Evolutionary conservation across 2,329 filamentous ascomycete species (phyloP), one percentile per base, ranked within the genome.

Genomic region (Metarhizium rileyi): DNA sequence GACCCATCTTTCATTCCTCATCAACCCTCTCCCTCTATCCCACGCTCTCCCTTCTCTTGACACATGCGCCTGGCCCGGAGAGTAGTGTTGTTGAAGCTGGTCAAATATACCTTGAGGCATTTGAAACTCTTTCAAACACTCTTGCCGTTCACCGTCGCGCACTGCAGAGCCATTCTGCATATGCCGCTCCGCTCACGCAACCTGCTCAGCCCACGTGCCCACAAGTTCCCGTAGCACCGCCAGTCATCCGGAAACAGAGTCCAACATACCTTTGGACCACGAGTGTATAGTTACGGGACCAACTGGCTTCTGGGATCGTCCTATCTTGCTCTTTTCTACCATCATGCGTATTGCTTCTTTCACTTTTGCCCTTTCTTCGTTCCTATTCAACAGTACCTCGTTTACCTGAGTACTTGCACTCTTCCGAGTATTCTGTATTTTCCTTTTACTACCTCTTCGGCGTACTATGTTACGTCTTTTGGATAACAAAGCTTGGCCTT

Each of bases 381-480:
- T 7, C 16, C 16, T 18, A 4, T 10, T 38, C 6, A 6, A 6
- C 12, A 6, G n/a, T 20, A 20, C 22, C 18, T 25, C 38, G 5
- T 18, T 38, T 38, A 6, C 35, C 16, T 38, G 18, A 20, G 16
- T 9, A n/a, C 18, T 38, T 7, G n/a, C 6, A 38, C n/a, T 20
- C 9, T 3, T 5, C 35, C 12, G 8, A 3, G 6, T 36, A n/a
- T 6, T 35, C 5, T n/a, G n/a, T n/a, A n/a, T n/a, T 46, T 46
- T 25, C 27, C 12, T 20, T 47, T n/a, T n/a, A 14, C n/a, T 40
- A 16, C 20, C 27, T 47, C 33, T 47, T 40, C 27, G n/a, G n/a
- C n/a, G n/a, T 25, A 28, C 12, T 14, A 47, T 52, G 50, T 46
- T 41, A 7, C 50, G 52, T 22, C 26, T 52, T 25, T 38, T 52